A percentile compares a stretch with the other conserved stretches of the same genome.
Conservation (phyloP, 345 rosid species). For the Hibiscus trionum region DNA sequence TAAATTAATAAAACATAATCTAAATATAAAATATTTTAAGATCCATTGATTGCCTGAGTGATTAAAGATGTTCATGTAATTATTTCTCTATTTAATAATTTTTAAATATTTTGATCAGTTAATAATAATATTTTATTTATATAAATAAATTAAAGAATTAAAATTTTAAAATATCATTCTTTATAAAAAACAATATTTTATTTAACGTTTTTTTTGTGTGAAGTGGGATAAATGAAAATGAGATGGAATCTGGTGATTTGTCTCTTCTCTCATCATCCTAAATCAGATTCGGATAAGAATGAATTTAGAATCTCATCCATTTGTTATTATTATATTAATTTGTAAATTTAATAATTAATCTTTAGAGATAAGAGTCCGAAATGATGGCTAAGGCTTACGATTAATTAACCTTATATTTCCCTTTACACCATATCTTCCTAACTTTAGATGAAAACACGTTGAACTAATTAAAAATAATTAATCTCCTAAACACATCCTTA, state of each 20-base stretch:
- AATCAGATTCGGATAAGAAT: constrained; percentile 1
- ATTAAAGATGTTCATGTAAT: too few relatives aligned
- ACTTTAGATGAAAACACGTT: neutral
- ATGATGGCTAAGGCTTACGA: neutral
- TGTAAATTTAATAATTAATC: neutral
- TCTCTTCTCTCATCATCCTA: neutral
- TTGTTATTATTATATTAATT: too few relatives aligned
- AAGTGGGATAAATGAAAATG: neutral
- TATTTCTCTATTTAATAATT: too few relatives aligned
- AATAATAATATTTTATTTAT: too few relatives aligned
- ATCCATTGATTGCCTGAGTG: too few relatives aligned
- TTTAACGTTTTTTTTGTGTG: too few relatives aligned
- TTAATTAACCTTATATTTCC: neutral
- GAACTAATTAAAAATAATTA: neutral
- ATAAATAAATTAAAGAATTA: too few relatives aligned
- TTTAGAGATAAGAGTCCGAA: neutral
- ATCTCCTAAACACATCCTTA: neutral
- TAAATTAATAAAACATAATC: too few relatives aligned
- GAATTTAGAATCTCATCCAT: neutral
- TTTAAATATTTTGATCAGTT: too few relatives aligned
- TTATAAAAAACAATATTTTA: too few relatives aligned
- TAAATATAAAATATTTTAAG: too few relatives aligned
- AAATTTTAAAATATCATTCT: too few relatives aligned
- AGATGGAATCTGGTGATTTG: neutral
- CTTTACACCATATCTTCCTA: neutral